These are phyloP conservation scores for Mortierella sp. DNA, from an alignment of 371 early-diverging fungal species.

Conservation along the genomic window DNA sequence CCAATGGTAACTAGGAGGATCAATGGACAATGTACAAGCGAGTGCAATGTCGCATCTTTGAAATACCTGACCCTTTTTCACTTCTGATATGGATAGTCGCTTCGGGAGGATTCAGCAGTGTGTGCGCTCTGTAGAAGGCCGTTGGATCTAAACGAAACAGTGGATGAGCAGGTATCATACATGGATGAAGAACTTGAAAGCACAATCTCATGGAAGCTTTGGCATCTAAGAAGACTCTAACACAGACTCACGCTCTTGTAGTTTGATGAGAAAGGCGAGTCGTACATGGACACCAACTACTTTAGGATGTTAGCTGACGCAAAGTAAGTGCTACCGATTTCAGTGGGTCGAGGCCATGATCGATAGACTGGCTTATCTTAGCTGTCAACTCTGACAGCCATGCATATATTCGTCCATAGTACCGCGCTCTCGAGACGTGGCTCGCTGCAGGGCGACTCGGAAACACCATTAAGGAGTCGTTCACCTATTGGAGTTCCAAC, in stretches of 20 bases:
- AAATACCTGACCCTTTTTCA: no score
- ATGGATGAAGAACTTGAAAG: neutral
- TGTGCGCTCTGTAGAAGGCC: conserved; percentile 41
- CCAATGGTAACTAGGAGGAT: no score
- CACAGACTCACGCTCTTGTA: no score
- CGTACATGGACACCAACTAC: conserved; percentile 73
- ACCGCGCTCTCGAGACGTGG: conserved; percentile 36
- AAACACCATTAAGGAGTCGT: neutral
- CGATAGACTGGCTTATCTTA: no score
- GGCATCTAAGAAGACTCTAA: no score
- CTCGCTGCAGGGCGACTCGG: conserved; percentile 21
- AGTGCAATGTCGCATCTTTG: no score
- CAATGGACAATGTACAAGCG: no score
- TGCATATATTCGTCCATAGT: conserved; percentile 6
- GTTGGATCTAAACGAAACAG: conserved; percentile 20
- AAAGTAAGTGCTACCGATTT: no score
- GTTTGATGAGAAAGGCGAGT: conserved; percentile 9
- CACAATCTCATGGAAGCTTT: no score
- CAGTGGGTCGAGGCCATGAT: no score
- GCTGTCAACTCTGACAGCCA: neutral
- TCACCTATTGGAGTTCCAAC: conserved; percentile 35
- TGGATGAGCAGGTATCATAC: conserved; percentile 29
- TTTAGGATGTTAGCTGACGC: conserved; percentile 67
- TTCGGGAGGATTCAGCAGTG: conserved; percentile 21
- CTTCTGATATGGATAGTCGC: no score